phyloP scores from a whole-genome alignment of 768 basidiomycete species.

The Leccinum rimulosum region DNA sequence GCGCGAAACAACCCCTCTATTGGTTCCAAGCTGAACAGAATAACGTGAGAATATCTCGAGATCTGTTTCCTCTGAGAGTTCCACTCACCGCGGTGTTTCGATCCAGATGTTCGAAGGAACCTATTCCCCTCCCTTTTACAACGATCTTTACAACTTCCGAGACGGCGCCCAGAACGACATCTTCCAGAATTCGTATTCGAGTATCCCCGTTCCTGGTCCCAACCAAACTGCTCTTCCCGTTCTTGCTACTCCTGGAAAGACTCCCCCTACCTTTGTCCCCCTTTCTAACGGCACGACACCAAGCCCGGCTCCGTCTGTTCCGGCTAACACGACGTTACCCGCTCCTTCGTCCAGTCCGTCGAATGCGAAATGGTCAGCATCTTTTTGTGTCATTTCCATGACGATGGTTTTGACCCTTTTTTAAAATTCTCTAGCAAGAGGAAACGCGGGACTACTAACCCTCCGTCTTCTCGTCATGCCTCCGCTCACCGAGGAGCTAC shows the following conservation, averaged over 20 bases:
- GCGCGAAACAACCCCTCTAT: conserved; percentile 68
- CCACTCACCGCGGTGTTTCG: neutral
- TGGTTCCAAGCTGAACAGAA: conserved; percentile 65
- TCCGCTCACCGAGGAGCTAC: conserved; percentile 3
- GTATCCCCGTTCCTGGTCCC: conserved; percentile 44
- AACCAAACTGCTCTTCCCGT: conserved; percentile 27
- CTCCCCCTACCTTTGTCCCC: neutral
- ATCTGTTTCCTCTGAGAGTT: neutral
- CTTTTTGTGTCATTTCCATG: neutral
- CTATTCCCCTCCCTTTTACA: conserved; percentile 64
- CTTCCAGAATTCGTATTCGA: conserved; percentile 55
- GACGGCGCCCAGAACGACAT: conserved; percentile 77
- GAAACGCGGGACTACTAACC: neutral
- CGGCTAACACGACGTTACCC: neutral
- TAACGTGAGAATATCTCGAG: conserved; percentile 42
- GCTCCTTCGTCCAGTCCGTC: neutral
- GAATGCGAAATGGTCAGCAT: conserved; percentile 15
- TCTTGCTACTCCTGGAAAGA: neutral
- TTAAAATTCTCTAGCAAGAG: neutral
- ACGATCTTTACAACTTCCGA: conserved; percentile 63
- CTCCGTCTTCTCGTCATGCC: conserved; percentile 9
- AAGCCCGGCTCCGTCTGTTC: neutral
- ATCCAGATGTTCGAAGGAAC: conserved; percentile 63
- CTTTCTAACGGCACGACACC: neutral
- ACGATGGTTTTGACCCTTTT: neutral